A percentile compares a stretch with the other conserved stretches of the same genome.
Evolutionary conservation across 1,284 basidiomycete species (phyloP).

Genomic region (Cutaneotrichosporon daszewskae): DNA sequence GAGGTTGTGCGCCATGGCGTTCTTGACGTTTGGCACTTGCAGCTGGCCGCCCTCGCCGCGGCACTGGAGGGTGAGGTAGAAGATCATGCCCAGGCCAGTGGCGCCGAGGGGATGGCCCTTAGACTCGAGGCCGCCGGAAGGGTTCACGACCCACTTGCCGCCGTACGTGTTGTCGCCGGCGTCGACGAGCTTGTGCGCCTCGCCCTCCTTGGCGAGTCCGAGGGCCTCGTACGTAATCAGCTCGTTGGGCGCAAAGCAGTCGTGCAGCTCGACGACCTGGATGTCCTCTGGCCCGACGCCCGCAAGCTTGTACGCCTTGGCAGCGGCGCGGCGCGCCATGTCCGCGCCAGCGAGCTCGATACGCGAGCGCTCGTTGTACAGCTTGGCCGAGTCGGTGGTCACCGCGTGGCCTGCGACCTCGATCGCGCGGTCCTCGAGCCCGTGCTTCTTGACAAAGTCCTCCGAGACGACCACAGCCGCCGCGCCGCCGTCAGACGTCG

Average conservation of each 20-base stretch:
- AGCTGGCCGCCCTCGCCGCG: constrained; percentile 18
- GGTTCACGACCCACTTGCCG: constrained; percentile 21
- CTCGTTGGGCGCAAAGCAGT: constrained; percentile 23
- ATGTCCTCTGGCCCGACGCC: constrained; percentile 12
- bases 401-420: constrained; percentile 14
- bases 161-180: constrained; percentile 18
- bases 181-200: constrained; percentile 18
- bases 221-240: constrained; percentile 18
- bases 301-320: constrained; percentile 14
- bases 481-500: constrained; percentile 16
- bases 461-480: constrained; percentile 14
- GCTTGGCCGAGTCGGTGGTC: constrained; percentile 14
- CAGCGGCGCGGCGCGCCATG: constrained; percentile 15
- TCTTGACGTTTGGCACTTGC: constrained; percentile 15
- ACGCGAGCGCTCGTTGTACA: constrained; percentile 14
- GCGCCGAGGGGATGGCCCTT: constrained; percentile 22
- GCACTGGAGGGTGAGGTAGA: constrained; percentile 19
- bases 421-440: constrained; percentile 18
- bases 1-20: constrained; percentile 19
- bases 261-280: constrained; percentile 22
- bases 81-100: constrained; percentile 20
- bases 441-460: constrained; percentile 14
- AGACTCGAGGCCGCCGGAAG: constrained; percentile 17
- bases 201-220: constrained; percentile 10
- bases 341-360: constrained; percentile 18